A percentile compares a stretch with the other conserved stretches of the same genome.
phyloP scores from a whole-genome alignment of 2,329 filamentous ascomycete genomes.

The Colletotrichum somersetense region DNA sequence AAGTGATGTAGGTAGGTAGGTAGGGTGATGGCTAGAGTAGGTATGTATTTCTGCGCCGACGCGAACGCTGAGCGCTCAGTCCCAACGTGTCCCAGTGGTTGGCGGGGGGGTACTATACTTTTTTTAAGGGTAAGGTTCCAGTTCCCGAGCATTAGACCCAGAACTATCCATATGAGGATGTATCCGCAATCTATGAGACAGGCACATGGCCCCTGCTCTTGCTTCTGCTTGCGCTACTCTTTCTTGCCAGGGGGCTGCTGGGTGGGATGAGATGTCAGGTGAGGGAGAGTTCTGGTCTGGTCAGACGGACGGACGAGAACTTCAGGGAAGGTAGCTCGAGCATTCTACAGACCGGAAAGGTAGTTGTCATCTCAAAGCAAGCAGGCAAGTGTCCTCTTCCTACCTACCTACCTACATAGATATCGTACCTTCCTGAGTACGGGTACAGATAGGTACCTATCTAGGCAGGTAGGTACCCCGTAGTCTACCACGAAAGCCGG shows the following conservation, averaged over 20 bases:
- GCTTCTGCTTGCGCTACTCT: conserved; percentile 3
- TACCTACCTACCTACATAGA: too few species aligned
- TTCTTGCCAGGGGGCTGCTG: conserved; percentile 1
- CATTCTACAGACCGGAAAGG: background rate
- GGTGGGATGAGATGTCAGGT: conserved; percentile 19
- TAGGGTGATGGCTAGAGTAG: conserved; percentile 35
- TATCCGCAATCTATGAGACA: conserved; percentile 36
- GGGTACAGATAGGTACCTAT: too few species aligned
- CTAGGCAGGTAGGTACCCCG: too few species aligned
- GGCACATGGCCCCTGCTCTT: conserved; percentile 37
- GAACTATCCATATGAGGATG: conserved; percentile 14
- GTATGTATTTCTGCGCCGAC: conserved; percentile 23
- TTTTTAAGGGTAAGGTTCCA: conserved; percentile 10
- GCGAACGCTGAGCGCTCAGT: conserved; percentile 16
- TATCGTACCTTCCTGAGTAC: too few species aligned
- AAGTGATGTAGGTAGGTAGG: background rate
- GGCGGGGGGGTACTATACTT: background rate
- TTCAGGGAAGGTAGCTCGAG: conserved; percentile 5
- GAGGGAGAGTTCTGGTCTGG: conserved; percentile 9
- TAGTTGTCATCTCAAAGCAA: conserved; percentile 11
- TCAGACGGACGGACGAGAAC: background rate
- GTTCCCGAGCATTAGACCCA: conserved; percentile 10
- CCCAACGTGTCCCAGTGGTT: conserved; percentile 5
- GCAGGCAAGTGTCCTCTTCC: background rate
- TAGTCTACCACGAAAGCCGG: too few species aligned